Evolutionary conservation across 306 rosid species (phyloP).

Genomic region (Trichosanthes truncata): DNA sequence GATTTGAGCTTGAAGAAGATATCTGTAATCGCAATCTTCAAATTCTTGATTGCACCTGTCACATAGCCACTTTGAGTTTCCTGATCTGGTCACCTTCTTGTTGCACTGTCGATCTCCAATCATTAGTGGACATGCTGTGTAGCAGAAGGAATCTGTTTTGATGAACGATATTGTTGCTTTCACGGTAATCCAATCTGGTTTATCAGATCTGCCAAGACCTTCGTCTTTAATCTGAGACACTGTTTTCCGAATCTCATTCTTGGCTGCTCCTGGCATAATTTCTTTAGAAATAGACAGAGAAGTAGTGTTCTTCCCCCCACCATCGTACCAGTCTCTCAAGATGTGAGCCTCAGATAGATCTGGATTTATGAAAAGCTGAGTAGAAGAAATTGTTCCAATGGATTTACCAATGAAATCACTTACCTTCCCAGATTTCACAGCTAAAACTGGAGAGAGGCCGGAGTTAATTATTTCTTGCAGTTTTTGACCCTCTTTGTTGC

Average conservation of each 20-base stretch:
- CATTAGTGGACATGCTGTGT: conserved; percentile 92
- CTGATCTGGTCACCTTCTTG: conserved; percentile 70
- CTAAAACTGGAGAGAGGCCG: conserved; percentile 63
- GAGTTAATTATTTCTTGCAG: conserved; percentile 62
- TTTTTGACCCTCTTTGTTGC: conserved; percentile 89
- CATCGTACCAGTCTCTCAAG: conserved; percentile 77
- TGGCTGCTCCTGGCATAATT: conserved; percentile 41
- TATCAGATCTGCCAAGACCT: conserved; percentile 87
- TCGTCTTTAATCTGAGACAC: conserved; percentile 89
- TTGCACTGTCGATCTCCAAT: conserved; percentile 90
- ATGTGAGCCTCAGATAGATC: conserved; percentile 57
- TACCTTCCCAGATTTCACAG: conserved; percentile 88
- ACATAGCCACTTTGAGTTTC: conserved; percentile 62
- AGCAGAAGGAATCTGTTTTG: conserved; percentile 80
- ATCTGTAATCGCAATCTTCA: conserved; percentile 89
- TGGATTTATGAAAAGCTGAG: conserved; percentile 84
- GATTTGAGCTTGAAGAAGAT: conserved; percentile 95
- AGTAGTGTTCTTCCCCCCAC: conserved; percentile 56
- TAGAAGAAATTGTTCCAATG: conserved; percentile 72
- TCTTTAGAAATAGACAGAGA: conserved; percentile 77
- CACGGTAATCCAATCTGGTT: conserved; percentile 89
- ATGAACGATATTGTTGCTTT: conserved; percentile 77
- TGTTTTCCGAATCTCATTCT: conserved; percentile 75
- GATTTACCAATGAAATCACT: conserved; percentile 90
- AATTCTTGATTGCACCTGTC: conserved; percentile 92